Percentiles rank a stretch among this genome's conserved stretches.
Conservation (phyloP, 805 yeast genomes). For the Grigorovia jiainica region DNA sequence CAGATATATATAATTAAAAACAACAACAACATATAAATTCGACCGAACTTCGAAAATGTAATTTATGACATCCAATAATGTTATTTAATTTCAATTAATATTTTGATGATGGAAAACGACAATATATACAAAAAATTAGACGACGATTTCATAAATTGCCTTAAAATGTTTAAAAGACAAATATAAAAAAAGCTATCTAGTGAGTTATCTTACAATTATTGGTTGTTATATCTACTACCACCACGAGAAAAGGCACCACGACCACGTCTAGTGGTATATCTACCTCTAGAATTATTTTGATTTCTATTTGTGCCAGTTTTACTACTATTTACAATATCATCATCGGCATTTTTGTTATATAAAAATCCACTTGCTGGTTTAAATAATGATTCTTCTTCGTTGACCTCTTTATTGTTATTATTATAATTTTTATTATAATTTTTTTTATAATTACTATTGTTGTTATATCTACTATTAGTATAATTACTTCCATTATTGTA, state of each 20-base stretch:
- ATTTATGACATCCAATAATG: too few relatives aligned
- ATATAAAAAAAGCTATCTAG: background rate
- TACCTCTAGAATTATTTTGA: constrained; percentile 13
- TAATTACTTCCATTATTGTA: constrained; percentile 1
- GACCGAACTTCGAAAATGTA: too few relatives aligned
- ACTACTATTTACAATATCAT: constrained; percentile 3
- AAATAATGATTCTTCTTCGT: constrained; percentile 20
- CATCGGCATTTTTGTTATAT: constrained; percentile 5
- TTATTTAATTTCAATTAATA: too few relatives aligned
- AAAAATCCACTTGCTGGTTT: constrained; percentile 29
- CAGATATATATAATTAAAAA: too few relatives aligned
- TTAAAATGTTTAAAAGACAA: background rate
- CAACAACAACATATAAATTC: too few relatives aligned
- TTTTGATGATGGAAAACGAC: too few relatives aligned
- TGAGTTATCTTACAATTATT: background rate
- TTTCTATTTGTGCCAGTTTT: constrained; percentile 7
- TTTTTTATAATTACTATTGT: background rate
- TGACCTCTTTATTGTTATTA: constrained; percentile 1
- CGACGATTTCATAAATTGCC: too few relatives aligned
- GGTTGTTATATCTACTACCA: constrained; percentile 10
- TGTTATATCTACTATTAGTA: background rate
- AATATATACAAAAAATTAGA: too few relatives aligned
- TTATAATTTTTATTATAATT: constrained; percentile 4
- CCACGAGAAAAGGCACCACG: constrained; percentile 14
- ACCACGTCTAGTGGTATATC: constrained; percentile 6